Evolutionary conservation across 441 rosid species (phyloP).

Genomic region (California macrophylla): DNA sequence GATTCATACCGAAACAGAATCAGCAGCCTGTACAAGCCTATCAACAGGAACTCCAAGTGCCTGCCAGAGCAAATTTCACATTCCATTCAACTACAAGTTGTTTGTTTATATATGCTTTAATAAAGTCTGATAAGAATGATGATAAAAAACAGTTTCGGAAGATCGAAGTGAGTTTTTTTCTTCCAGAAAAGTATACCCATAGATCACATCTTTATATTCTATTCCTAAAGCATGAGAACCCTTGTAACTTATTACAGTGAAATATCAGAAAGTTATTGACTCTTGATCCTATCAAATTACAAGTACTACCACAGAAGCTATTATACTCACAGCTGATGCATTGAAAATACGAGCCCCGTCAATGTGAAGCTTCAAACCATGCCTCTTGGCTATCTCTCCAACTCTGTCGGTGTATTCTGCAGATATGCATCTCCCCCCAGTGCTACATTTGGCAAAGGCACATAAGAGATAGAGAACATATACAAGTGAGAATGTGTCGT

Average conservation of each 20-base stretch:
- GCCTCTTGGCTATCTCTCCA: slow-evolving; percentile 69
- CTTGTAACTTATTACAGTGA: too few species aligned
- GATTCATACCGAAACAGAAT: slow-evolving; percentile 57
- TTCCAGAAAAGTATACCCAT: not conserved
- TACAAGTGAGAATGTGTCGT: not conserved
- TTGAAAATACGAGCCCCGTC: slow-evolving; percentile 93
- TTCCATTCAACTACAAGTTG: too few species aligned
- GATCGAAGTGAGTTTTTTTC: not conserved
- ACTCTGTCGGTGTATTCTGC: slow-evolving; percentile 60
- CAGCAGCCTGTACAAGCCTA: slow-evolving; percentile 75
- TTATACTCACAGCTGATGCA: slow-evolving; percentile 62
- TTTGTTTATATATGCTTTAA: too few species aligned
- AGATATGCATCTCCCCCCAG: slow-evolving; percentile 74
- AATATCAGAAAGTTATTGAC: too few species aligned
- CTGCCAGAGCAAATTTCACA: slow-evolving; percentile 28
- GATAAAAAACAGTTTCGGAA: not conserved
- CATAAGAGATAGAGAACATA: slow-evolving; percentile 2
- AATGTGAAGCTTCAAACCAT: slow-evolving; percentile 82
- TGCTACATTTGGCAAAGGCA: slow-evolving; percentile 37
- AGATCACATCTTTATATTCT: not conserved
- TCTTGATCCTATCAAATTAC: not conserved
- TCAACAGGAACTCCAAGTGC: slow-evolving; percentile 75
- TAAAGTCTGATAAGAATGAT: too few species aligned
- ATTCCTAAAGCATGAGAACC: not conserved
- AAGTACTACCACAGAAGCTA: not conserved